Evolutionary conservation across 768 basidiomycete genomes (phyloP).

Genomic region (Hygrophorus russula): DNA sequence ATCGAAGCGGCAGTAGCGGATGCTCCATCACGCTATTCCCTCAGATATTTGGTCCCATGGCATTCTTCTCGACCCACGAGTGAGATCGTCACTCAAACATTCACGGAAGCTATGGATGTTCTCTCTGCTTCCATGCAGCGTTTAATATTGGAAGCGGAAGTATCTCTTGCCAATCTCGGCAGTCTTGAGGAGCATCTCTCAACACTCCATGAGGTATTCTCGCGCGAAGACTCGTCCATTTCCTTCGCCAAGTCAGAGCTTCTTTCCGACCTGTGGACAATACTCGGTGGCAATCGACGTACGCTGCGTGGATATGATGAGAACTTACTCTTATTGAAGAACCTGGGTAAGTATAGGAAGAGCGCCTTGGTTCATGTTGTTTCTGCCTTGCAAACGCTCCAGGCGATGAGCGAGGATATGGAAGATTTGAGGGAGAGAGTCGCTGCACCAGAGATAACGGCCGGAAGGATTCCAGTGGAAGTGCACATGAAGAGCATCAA

Average conservation of each 20-base stretch:
- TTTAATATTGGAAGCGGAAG: constrained; percentile 59
- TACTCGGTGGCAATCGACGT: constrained; percentile 47
- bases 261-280: constrained; percentile 60
- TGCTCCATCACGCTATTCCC: constrained; percentile 19
- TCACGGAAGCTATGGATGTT: constrained; percentile 51
- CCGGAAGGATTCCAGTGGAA: constrained; percentile 50
- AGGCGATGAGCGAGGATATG: constrained; percentile 60
- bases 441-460: constrained; percentile 52
- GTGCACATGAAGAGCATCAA: constrained; percentile 70
- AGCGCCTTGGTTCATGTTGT: constrained; percentile 58
- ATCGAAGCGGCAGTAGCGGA: constrained; percentile 36
- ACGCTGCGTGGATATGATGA: constrained; percentile 37
- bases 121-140: constrained; percentile 40
- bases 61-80: constrained; percentile 19
- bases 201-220: constrained; percentile 45
- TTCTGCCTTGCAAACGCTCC: constrained; percentile 48
- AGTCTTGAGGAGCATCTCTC: constrained; percentile 50
- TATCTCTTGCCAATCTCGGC: constrained; percentile 42
- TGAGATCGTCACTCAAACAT: constrained; percentile 40
- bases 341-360: constrained; percentile 45
- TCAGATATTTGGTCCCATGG: constrained; percentile 31
- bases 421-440: constrained; percentile 68
- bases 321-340: constrained; percentile 42
- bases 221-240: constrained; percentile 43
- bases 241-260: constrained; percentile 37